Base-by-base conservation (phyloP, 306 rosid species). In the Luffa acutangula region DNA sequence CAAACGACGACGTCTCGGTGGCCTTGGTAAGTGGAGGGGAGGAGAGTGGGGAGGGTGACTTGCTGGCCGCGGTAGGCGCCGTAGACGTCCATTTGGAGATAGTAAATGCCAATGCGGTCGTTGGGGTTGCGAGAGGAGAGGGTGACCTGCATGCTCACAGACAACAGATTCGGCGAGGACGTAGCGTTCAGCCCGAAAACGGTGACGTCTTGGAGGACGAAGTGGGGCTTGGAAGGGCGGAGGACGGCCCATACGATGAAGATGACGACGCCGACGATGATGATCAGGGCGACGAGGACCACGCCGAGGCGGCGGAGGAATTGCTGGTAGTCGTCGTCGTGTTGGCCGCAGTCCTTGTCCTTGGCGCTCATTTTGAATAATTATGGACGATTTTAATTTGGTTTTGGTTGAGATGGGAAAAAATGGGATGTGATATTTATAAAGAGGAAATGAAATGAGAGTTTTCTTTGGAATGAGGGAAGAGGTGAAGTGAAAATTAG, bases 161-260 rank as follows among this genome's bases (percentile, higher is more conserved):
- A 72, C 76, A 93, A 60, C 14, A 89, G 81, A 88, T 85, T 82
- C 0, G 60, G 75, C 20, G 69, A 12, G 65, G 85, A 33, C 2
- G 93, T 80, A 65, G 87, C 58, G 82, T 89, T 89, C 83, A 93
- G 89, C 81, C 53, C 43, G 83, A 79, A 89, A 65, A 93, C 78
- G 60, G 96, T 90, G 80, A 88, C 90, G 82, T 93, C 96, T 79
- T 90, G 91, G 79, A 93, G 90, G 25, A 65, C 25, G 82, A 93
- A 90, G 2, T 42, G 66, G 5, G 98, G 98, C 31, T 85, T 89
- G 2, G 91, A 31, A 2, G 98, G 98, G 9, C 78, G 73, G 5
- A 93, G 88, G 36, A 91, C 85, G 78, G 81, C 18, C 90, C 91
- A 93, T 2, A 88, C 79, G 4, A 90, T 57, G 80, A 93, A 86